Conservation (phyloP, 208 protist genomes). For the Leishmania tropica region DNA sequence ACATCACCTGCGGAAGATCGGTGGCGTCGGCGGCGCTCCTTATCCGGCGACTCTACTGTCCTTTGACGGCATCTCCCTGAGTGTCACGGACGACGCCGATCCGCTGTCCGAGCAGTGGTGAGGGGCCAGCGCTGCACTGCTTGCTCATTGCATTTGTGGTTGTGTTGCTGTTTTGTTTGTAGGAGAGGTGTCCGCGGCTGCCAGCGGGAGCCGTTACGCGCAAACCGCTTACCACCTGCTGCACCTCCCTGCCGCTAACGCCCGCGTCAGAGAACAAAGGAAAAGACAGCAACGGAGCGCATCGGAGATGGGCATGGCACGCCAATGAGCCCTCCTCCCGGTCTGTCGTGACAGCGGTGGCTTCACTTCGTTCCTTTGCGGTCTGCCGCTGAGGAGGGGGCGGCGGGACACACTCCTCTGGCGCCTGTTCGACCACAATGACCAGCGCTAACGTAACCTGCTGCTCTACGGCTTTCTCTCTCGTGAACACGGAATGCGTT, state of each 20-base stretch:
- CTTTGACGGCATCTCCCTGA: conserved; percentile 60
- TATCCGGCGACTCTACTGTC: conserved; percentile 58
- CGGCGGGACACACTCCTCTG: not conserved
- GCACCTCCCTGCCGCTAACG: not conserved
- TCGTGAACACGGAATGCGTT: not conserved
- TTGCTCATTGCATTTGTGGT: not conserved
- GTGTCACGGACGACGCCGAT: conserved; percentile 64
- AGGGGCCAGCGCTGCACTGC: not conserved
- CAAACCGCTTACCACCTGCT: not conserved
- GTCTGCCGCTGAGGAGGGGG: not conserved
- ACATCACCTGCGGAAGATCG: conserved; percentile 66
- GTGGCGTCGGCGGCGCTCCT: conserved; percentile 59
- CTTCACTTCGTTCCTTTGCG: not conserved
- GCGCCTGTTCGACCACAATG: not conserved
- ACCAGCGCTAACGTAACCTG: not conserved
- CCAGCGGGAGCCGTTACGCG: not conserved
- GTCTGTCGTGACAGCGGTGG: not conserved
- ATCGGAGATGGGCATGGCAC: not conserved
- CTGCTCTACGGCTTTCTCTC: not conserved
- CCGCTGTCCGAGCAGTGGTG: conserved; percentile 67
- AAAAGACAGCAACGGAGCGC: not conserved
- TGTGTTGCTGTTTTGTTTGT: conserved; percentile 4
- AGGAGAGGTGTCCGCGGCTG: not conserved
- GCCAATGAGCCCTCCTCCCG: not conserved
- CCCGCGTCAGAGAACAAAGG: not conserved